These are phyloP conservation scores for Fremontodendron californicum DNA, from an alignment of 345 rosid genomes.

Conservation along the genomic window DNA sequence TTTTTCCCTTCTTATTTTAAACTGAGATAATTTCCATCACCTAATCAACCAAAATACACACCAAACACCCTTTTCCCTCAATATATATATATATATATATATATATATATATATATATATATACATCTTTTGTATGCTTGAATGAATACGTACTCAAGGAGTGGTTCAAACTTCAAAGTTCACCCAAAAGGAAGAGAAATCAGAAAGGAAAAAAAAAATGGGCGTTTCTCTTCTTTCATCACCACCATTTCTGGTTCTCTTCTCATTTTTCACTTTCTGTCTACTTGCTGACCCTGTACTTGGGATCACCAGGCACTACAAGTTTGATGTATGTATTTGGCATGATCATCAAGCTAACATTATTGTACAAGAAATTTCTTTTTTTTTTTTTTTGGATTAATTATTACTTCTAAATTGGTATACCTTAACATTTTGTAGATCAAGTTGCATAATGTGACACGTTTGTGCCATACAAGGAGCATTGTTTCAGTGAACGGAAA, in stretches of 20 bases:
- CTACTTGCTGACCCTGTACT: constrained; percentile 34
- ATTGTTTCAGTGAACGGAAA: constrained; percentile 55
- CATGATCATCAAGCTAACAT: neutral
- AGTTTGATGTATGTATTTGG: constrained; percentile 51
- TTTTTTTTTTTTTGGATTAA: too few species aligned
- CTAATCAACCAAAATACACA: constrained; percentile 17
- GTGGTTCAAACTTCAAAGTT: too few species aligned
- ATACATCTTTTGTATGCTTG: constrained; percentile 8
- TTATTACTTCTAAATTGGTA: neutral
- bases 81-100: too few species aligned
- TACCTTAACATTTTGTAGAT: constrained; percentile 25
- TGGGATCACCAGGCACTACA: constrained; percentile 71
- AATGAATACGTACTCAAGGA: constrained; percentile 12
- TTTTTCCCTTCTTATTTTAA: neutral
- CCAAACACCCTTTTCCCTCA: constrained; percentile 27
- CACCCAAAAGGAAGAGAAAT: neutral
- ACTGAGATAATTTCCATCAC: constrained; percentile 11
- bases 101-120: too few species aligned
- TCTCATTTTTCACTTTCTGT: constrained; percentile 20
- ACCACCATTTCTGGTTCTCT: constrained; percentile 19
- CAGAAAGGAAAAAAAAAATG: constrained; percentile 16
- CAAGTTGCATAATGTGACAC: constrained; percentile 39
- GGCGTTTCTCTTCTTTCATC: constrained; percentile 32
- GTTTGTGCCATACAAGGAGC: constrained; percentile 53
- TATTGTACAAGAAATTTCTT: neutral